Evolutionary conservation across 805 yeast species (phyloP).

Genomic region (Starmerella stigmatis): DNA sequence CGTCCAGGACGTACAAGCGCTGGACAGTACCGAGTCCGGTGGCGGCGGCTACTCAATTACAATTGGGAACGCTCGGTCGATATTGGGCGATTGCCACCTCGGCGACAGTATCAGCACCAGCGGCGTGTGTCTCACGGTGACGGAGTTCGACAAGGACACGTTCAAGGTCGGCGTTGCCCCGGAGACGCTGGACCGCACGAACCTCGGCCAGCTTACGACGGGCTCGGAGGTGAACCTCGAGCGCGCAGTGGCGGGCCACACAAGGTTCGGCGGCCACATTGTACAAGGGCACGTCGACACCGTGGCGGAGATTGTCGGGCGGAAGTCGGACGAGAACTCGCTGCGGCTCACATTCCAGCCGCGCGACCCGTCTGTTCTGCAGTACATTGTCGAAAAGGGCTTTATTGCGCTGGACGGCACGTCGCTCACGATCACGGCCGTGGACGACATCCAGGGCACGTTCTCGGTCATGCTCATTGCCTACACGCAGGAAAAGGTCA

Average conservation of each 20-base stretch:
- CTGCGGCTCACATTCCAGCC: constrained; percentile 63
- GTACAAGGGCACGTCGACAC: constrained; percentile 98
- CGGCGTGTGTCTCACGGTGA: constrained; percentile 87
- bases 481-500: constrained; percentile 76
- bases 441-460: constrained; percentile 45
- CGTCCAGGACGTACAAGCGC: constrained; percentile 38
- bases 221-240: constrained; percentile 75
- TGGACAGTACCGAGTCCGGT: constrained; percentile 45
- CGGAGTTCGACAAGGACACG: constrained; percentile 49
- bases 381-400: constrained; percentile 88
- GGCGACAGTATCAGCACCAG: constrained; percentile 91
- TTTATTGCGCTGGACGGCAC: constrained; percentile 90
- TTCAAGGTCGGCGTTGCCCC: constrained; percentile 91
- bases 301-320: constrained; percentile 51
- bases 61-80: constrained; percentile 48
- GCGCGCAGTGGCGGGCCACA: constrained; percentile 76
- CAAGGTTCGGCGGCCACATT: constrained; percentile 90
- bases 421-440: constrained; percentile 75
- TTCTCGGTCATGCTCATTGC: constrained; percentile 87
- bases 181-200: constrained; percentile 77
- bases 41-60: constrained; percentile 68
- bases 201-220: constrained; percentile 48
- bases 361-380: constrained; percentile 46
- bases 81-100: constrained; percentile 70
- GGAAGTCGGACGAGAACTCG: constrained; percentile 58